Evolutionary conservation across 2,329 filamentous ascomycete species (phyloP), one percentile per base, ranked within the genome.

Genomic region (Magnaporthiopsis rhizophila): DNA sequence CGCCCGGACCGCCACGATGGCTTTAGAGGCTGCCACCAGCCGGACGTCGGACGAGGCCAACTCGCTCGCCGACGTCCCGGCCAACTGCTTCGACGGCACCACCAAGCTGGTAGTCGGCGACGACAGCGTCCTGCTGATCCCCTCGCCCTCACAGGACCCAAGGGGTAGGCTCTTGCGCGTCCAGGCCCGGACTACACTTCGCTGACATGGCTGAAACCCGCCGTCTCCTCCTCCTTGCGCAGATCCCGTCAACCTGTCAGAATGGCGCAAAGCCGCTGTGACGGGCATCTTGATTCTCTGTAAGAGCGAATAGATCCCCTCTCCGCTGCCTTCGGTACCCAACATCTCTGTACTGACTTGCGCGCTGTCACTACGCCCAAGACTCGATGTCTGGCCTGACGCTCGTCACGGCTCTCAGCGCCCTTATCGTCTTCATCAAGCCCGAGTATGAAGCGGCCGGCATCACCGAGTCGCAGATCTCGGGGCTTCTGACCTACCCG

Each of bases 401-500:
- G 1, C 60, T 61, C 60, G 60, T 56, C 7, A 62, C 60, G n/a
- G 60, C 64, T 36, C 61, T 62, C 60, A 72, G 71, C 57, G 68
- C 70, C 11, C 65, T 75, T 0, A 70, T 71, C 5, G 67, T 73
- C 26, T 68, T 70, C 6, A 68, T 70, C 32, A 69, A 71, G 61
- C 38, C 70, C 61, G 71, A 75, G 66, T 76, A 76, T 63, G 70
- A 62, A 34, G 18, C 11, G 13, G 60, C 32, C 13, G 60, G 60
- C 24, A 34, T 58, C 4, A 58, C 62, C 15, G 53, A 45, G 12
- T 34, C 32, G 18, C 62, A 63, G 56, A 59, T 63, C 57, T 63
- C 53, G 38, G 53, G 28, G 9, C 65, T 78, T n/a, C 69, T 72
- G 0, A 77, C 74, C 0, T 74, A 75, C 57, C 76, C 76, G 0